Percentiles rank a stretch among this genome's conserved stretches.
phyloP scores from a whole-genome alignment of 768 basidiomycete species.

The Boletus coccyginus region DNA sequence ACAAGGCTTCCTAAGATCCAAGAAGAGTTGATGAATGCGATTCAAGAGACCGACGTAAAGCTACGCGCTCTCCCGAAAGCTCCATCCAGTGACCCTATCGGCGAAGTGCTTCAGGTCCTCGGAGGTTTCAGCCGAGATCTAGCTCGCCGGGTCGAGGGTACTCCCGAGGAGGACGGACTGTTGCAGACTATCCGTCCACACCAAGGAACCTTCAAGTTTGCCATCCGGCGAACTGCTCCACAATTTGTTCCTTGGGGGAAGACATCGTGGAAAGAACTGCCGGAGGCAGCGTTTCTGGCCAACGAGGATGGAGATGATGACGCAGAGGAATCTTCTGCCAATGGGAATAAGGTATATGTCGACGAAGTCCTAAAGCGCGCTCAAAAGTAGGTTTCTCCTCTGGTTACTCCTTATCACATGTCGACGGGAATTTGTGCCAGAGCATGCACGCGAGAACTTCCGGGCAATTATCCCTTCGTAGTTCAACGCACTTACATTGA shows the following conservation, averaged over 20 bases:
- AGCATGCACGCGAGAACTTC: slow-evolving; percentile 68
- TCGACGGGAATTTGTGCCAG: slow-evolving; percentile 33
- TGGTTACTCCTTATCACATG: background rate
- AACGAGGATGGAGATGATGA: slow-evolving; percentile 37
- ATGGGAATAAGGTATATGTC: slow-evolving; percentile 37
- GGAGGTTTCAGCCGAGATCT: slow-evolving; percentile 47
- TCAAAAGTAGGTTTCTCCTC: slow-evolving; percentile 38
- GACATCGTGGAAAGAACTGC: background rate
- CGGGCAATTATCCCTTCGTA: slow-evolving; percentile 62
- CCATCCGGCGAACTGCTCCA: slow-evolving; percentile 54
- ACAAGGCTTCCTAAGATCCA: slow-evolving; percentile 61
- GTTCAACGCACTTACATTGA: slow-evolving; percentile 53
- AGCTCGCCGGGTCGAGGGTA: slow-evolving; percentile 46
- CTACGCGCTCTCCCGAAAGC: slow-evolving; percentile 42
- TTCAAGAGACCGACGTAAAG: slow-evolving; percentile 37
- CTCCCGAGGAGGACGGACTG: slow-evolving; percentile 49
- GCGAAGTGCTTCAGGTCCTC: slow-evolving; percentile 53
- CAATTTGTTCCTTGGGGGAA: slow-evolving; percentile 51
- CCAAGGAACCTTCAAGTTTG: slow-evolving; percentile 44
- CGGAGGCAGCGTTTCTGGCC: slow-evolving; percentile 31
- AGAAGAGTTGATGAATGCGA: slow-evolving; percentile 49
- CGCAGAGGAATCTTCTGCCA: background rate
- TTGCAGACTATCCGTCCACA: slow-evolving; percentile 53
- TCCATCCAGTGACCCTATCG: slow-evolving; percentile 53
- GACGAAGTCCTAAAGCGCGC: slow-evolving; percentile 51